A percentile compares a stretch with the other conserved stretches of the same genome.
These are phyloP conservation scores for Pichia rugopelliculosa DNA, from an alignment of 805 yeast genomes.

Conservation along the genomic window DNA sequence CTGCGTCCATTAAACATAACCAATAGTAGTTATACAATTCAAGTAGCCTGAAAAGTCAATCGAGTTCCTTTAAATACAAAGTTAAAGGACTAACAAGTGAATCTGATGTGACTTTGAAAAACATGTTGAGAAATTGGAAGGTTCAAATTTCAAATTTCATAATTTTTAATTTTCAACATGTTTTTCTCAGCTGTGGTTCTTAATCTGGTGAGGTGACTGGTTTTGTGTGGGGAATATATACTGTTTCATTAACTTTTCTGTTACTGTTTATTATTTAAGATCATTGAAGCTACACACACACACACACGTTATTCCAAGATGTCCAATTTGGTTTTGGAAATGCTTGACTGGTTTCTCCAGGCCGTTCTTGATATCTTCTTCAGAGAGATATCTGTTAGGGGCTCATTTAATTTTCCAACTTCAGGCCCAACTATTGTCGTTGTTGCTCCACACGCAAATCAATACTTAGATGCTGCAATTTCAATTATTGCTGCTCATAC, in stretches of 20 bases:
- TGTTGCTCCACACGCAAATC: slow-evolving; percentile 97
- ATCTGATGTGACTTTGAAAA: too few relatives aligned
- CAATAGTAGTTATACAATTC: background rate
- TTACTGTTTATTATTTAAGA: too few relatives aligned
- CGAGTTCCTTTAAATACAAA: background rate
- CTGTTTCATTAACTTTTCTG: too few relatives aligned
- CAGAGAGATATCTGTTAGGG: slow-evolving; percentile 82
- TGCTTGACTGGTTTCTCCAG: slow-evolving; percentile 25
- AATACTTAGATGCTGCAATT: slow-evolving; percentile 62
- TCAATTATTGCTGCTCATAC: slow-evolving; percentile 65
- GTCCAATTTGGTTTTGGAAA: slow-evolving; percentile 17
- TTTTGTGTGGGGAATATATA: too few relatives aligned
- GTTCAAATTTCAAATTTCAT: too few relatives aligned
- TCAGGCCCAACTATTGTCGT: slow-evolving; percentile 86
- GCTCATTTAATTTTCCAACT: slow-evolving; percentile 63
- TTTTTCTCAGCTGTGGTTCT: too few relatives aligned
- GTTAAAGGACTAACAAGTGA: too few relatives aligned
- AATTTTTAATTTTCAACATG: too few relatives aligned
- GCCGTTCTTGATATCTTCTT: slow-evolving; percentile 51
- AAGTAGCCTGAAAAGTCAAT: background rate
- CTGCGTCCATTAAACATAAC: background rate
- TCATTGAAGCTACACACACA: background rate
- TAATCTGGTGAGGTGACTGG: too few relatives aligned
- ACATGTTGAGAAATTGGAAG: too few relatives aligned
- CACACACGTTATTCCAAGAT: background rate